Conservation (phyloP, 805 yeast genomes). For the Kluyveromyces starmeri region DNA sequence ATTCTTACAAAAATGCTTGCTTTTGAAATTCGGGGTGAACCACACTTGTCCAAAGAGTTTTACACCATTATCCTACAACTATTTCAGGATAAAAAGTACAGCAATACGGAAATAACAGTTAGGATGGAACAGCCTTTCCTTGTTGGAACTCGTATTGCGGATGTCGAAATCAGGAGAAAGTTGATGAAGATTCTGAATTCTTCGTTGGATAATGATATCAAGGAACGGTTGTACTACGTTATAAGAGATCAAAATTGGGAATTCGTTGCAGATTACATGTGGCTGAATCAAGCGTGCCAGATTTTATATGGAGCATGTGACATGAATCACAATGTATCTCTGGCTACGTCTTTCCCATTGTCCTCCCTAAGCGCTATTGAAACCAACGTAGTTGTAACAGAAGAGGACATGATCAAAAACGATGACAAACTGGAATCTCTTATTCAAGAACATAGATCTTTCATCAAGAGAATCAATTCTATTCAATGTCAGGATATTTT, state of each 20-base stretch:
- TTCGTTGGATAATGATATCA: constrained; percentile 69
- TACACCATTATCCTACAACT: constrained; percentile 82
- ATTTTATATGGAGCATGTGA: constrained; percentile 73
- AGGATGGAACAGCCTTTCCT: constrained; percentile 95
- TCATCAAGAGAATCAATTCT: constrained; percentile 23
- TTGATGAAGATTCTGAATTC: constrained; percentile 72
- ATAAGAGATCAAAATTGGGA: constrained; percentile 98
- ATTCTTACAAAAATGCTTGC: constrained; percentile 88
- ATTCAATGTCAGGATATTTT: constrained; percentile 54
- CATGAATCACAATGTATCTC: constrained; percentile 35
- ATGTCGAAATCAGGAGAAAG: constrained; percentile 61
- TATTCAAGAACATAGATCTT: constrained; percentile 27
- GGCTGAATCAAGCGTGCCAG: constrained; percentile 92
- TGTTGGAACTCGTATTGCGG: constrained; percentile 82
- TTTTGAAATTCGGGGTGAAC: constrained; percentile 81
- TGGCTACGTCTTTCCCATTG: constrained; percentile 44
- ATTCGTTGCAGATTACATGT: constrained; percentile 79
- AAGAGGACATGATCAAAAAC: constrained; percentile 6
- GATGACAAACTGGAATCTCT: constrained; percentile 23
- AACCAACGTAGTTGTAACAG: constrained; percentile 10
- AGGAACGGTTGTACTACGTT: constrained; percentile 74
- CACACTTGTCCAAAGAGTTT: constrained; percentile 64
- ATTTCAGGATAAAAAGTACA: constrained; percentile 68
- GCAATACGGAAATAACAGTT: constrained; percentile 81
- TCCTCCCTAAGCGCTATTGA: constrained; percentile 42